Evolutionary conservation across 2,329 filamentous ascomycete species (phyloP), one percentile per base, ranked within the genome.

Genomic region (Cladophialophora yegresii): DNA sequence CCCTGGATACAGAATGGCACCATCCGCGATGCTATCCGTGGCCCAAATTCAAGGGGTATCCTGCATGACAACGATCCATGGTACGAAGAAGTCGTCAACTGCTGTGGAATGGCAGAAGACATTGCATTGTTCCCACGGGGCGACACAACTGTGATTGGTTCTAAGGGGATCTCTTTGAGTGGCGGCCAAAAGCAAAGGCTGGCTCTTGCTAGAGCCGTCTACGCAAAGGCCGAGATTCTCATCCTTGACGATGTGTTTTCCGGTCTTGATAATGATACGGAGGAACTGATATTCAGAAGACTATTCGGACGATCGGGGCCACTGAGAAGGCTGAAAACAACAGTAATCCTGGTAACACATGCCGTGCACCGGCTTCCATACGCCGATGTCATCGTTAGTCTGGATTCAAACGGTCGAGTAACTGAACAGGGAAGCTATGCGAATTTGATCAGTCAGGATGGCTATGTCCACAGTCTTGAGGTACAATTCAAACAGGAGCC

Each of bases 191-290:
- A 71, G 58, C 66, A 70, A 45, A 67, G 72, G 13, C 30, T 74
- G 33, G 78, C 81, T n/a, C 76, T 84, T n/a, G 83, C 83, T 23
- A 75, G 83, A 61, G 82, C 82, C 13, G 74, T 83, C 9, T 85
- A 84, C 70, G 77, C 82, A 22, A 77, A 79, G 51, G 78, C 77
- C 55, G 76, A 79, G 40, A 74, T 82, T 28, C 73, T 83, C 32
- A 75, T 84, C 22, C 75, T 84, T 12, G 82, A 84, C 67, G 82
- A 84, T 67, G 78, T 80, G 22, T 76, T 84, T n/a, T 82, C 79
- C 63, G 81, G 81, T 2, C 76, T 84, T 6, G 82, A 84, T 68
- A 73, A 77, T 9, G 75, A 78, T 16, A 83, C 82, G 0, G 81
- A 82, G 61, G 79, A 81, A 32, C 75, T 77, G 33, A 78, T 84